Evolutionary conservation across 805 yeast genomes (phyloP).

Genomic region (Kurtzmaniella cleridarum): DNA sequence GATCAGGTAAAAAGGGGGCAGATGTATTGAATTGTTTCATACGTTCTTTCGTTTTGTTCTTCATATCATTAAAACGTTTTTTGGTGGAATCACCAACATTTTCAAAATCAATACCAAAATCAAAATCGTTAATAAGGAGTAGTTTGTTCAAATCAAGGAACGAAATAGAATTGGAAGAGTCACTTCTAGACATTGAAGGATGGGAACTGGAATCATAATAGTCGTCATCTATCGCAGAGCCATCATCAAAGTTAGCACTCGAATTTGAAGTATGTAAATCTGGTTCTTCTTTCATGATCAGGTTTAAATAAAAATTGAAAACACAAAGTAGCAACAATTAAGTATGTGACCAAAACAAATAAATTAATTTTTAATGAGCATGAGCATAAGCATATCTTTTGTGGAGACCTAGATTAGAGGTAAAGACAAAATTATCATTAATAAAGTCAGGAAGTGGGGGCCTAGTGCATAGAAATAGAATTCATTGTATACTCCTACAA

Average conservation of each 20-base stretch:
- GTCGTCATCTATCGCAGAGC: not conserved
- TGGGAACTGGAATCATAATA: not conserved
- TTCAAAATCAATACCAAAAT: conserved; percentile 36
- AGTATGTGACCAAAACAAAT: too few relatives aligned
- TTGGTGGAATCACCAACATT: conserved; percentile 31
- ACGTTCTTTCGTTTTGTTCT: conserved; percentile 25
- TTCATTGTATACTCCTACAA: too few relatives aligned
- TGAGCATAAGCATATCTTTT: too few relatives aligned
- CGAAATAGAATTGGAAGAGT: conserved; percentile 22
- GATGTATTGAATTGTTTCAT: conserved; percentile 18
- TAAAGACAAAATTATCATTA: too few relatives aligned
- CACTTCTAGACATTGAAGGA: conserved; percentile 10
- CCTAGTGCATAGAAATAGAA: too few relatives aligned
- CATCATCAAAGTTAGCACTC: not conserved
- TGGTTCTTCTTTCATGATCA: too few relatives aligned
- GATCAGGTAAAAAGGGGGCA: conserved; percentile 1
- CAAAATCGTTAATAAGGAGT: conserved; percentile 37
- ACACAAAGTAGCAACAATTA: too few relatives aligned
- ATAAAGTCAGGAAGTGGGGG: too few relatives aligned
- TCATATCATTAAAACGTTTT: conserved; percentile 31
- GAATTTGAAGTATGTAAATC: too few relatives aligned
- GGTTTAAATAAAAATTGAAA: too few relatives aligned
- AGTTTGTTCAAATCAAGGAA: conserved; percentile 33
- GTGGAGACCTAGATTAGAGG: too few relatives aligned
- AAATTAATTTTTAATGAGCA: too few relatives aligned